Evolutionary conservation across 164 flowering plant genomes (phyloP).

Genomic region (Amborella trichopoda): DNA sequence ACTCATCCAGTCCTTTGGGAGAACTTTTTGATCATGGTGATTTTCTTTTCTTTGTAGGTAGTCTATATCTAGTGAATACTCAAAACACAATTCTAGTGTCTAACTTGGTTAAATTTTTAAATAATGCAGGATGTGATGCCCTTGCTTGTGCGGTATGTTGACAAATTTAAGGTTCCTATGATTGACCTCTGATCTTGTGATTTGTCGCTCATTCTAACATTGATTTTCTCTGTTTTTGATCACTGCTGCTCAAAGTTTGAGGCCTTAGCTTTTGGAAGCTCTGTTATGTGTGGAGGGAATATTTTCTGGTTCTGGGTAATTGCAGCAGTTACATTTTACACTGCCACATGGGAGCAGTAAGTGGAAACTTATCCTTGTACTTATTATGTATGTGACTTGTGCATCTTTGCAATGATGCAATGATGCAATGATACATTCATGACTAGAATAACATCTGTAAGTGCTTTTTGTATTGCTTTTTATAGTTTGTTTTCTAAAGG

Average conservation of each 20-base stretch:
- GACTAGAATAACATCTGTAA: too few species aligned
- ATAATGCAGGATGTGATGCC: conserved; percentile 94
- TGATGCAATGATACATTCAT: too few species aligned
- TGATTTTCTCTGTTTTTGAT: conserved; percentile 1
- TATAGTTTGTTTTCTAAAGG: too few species aligned
- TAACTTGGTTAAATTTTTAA: conserved; percentile 2
- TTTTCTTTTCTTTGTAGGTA: conserved; percentile 4
- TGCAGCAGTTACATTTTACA: conserved; percentile 80
- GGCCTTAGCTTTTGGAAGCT: conserved; percentile 86
- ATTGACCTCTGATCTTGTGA: not conserved
- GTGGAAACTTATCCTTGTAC: conserved; percentile 24
- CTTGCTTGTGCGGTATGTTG: conserved; percentile 86
- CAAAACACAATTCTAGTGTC: conserved; percentile 6
- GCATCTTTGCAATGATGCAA: conserved; percentile 4
- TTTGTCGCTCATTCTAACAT: conserved; percentile 1
- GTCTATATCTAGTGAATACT: not conserved
- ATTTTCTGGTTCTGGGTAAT: conserved; percentile 91
- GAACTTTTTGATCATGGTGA: conserved; percentile 98
- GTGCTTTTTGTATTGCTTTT: too few species aligned
- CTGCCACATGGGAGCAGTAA: conserved; percentile 98
- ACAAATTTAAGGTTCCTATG: not conserved
- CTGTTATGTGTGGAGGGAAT: conserved; percentile 81
- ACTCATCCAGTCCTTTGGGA: conserved; percentile 96
- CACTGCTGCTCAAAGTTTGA: conserved; percentile 54
- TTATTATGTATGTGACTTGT: not conserved